Base-by-base conservation (phyloP, 1,284 basidiomycete species). In the Cutaneotrichosporon sp. region DNA sequence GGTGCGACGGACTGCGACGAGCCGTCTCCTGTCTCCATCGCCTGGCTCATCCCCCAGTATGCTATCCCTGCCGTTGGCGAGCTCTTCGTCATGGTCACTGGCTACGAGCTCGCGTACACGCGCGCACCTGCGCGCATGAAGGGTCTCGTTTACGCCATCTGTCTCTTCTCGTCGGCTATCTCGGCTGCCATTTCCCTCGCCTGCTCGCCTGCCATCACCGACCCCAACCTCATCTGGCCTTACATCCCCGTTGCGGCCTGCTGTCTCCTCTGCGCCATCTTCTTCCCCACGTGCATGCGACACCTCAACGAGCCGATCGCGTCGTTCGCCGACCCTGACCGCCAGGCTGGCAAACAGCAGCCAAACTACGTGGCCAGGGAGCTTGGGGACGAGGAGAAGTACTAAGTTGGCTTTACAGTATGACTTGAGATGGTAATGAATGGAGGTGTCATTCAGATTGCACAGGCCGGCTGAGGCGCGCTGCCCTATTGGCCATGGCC, bases 31-130 rank as follows among this genome's bases (percentile, higher is more conserved):
- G 53, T 55, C 19, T 70, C 64, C 41, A 66, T 78, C 33, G 47
- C 47, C 27, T 75, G 74, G 72, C 64, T 67, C 45, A 63, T 75
- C 19, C 76, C 76, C 4, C 65, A 76, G 10, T 76, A 75, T 66
- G 61, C 70, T 16, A 60, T 79, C 12, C 75, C 78, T 16, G 79
- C 76, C 29, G 48, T 77, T 43, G 76, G 75, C n/a, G 78, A 79
- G 62, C 64, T 79, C 34, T 77, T 80, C 42, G 75, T 78, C 57
- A 77, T 74, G 43, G 75, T 79, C 49, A 77, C 77, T 12, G 71
- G 72, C 39, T 76, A 78, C 66, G 79, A 80, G 67, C 70, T 79
- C 32, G 74, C 74, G 45, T 79, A 78, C 65, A 77, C 77, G 27
- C 64, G 71, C 25, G 67, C 75, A n/a, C 75, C 75, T 4, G 71